Conservation (phyloP, 1,139 yeast species). For the Fermentozyma sake region DNA sequence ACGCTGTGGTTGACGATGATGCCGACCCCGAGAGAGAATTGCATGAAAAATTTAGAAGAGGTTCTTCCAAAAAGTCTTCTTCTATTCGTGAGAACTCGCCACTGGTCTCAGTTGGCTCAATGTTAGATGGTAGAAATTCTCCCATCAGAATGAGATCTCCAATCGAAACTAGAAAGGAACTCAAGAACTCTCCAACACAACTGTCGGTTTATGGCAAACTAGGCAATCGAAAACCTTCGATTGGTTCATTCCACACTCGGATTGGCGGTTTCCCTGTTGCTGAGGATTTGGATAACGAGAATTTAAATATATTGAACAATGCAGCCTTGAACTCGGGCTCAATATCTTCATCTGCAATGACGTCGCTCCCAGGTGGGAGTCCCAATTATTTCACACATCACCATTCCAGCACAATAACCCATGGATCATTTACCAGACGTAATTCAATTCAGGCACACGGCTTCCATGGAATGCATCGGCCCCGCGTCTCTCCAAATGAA, state of each 20-base stretch:
- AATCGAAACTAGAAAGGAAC: conserved; percentile 2
- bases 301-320: conserved; percentile 35
- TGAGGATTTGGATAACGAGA: conserved; percentile 37
- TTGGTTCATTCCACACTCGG: conserved; percentile 1
- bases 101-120: background rate
- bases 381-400: conserved; percentile 12
- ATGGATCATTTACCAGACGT: too few species aligned
- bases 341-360: conserved; percentile 5
- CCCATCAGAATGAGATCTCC: conserved; percentile 8
- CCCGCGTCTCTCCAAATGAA: too few species aligned
- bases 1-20: conserved; percentile 21
- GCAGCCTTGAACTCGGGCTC: conserved; percentile 15
- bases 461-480: too few species aligned
- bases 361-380: conserved; percentile 7
- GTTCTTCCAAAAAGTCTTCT: conserved; percentile 4
- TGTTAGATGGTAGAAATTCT: background rate
- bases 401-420: too few species aligned
- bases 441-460: too few species aligned
- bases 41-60: conserved; percentile 3
- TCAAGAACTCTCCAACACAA: conserved; percentile 1
- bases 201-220: too few species aligned
- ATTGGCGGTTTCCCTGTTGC: conserved; percentile 3
- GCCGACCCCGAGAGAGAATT: conserved; percentile 8
- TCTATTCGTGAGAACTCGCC: background rate
- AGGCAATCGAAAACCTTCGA: too few species aligned